A percentile compares a stretch with the other conserved stretches of the same genome.
Conservation (phyloP, 164 flowering plant genomes). For the Houttuynia cordata region DNA sequence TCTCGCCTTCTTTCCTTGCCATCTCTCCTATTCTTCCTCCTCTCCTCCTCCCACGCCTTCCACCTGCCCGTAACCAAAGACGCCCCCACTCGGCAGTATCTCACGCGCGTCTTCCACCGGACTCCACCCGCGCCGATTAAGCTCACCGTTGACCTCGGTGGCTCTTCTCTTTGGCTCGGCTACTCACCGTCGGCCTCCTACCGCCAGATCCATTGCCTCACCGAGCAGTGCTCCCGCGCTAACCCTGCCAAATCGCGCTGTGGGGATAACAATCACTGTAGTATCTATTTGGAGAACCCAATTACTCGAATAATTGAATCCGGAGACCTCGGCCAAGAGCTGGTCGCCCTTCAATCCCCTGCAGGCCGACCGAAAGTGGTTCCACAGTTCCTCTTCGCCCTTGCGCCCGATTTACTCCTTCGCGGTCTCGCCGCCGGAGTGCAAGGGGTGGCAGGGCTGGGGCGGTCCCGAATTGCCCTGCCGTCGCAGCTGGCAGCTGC, state of each 20-base stretch:
- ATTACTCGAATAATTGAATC: not conserved
- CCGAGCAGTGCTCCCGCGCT: no score
- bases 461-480: conserved; percentile 3
- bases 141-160: not conserved
- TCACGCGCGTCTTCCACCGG: not conserved
- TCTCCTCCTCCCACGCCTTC: not conserved
- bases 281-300: not conserved
- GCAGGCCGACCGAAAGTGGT: not conserved
- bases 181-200: no score
- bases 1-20: not conserved
- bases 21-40: not conserved
- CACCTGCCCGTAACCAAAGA: not conserved
- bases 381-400: conserved; percentile 7
- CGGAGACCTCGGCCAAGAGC: no score
- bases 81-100: not conserved
- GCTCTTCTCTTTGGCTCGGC: not conserved
- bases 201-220: no score
- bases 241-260: no score
- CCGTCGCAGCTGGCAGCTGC: conserved; percentile 11
- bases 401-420: conserved; percentile 3
- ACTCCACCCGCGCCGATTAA: not conserved
- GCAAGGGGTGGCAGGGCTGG: conserved; percentile 10
- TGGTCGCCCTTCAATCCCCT: not conserved
- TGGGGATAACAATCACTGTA: not conserved
- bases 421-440: conserved; percentile 7